Percentiles rank a stretch among this genome's conserved stretches.
Evolutionary conservation across 495 filamentous ascomycete genomes (phyloP).

Genomic region (Lasiosphaeria ovina): DNA sequence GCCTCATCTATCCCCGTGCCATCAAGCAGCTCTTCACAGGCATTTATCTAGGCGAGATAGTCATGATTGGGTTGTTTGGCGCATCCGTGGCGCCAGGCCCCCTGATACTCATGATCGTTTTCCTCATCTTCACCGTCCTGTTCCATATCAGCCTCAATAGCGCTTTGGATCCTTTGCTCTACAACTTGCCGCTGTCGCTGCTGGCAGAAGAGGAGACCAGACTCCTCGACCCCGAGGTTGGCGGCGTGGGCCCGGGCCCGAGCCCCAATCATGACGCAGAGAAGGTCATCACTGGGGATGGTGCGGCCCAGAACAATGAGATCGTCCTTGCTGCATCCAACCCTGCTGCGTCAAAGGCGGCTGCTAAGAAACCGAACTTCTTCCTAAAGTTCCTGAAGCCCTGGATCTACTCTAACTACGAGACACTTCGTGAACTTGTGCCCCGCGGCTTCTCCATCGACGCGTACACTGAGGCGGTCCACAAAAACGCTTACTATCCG

Average conservation of each 20-base stretch:
- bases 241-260: conserved; percentile 24
- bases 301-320: conserved; percentile 21
- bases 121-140: conserved; percentile 75
- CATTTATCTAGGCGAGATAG: conserved; percentile 79
- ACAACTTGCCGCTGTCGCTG: conserved; percentile 69
- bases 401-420: conserved; percentile 71
- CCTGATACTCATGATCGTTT: conserved; percentile 76
- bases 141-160: conserved; percentile 80
- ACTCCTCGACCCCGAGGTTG: conserved; percentile 36
- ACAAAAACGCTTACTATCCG: conserved; percentile 72
- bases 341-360: conserved; percentile 18
- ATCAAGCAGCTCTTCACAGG: conserved; percentile 89
- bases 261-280: conserved; percentile 26
- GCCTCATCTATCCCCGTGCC: conserved; percentile 81
- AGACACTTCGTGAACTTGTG: conserved; percentile 66
- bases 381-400: conserved; percentile 74
- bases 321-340: conserved; percentile 3
- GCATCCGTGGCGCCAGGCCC: conserved; percentile 71
- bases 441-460: conserved; percentile 53
- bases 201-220: conserved; percentile 59
- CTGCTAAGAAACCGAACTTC: conserved; percentile 40
- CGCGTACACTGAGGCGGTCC: conserved; percentile 58
- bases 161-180: conserved; percentile 75
- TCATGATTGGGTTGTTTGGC: conserved; percentile 87
- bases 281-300: conserved; percentile 32